These are phyloP conservation scores for Dacryopinax primogenitus DNA, from an alignment of 768 basidiomycete species.

Conservation along the genomic window DNA sequence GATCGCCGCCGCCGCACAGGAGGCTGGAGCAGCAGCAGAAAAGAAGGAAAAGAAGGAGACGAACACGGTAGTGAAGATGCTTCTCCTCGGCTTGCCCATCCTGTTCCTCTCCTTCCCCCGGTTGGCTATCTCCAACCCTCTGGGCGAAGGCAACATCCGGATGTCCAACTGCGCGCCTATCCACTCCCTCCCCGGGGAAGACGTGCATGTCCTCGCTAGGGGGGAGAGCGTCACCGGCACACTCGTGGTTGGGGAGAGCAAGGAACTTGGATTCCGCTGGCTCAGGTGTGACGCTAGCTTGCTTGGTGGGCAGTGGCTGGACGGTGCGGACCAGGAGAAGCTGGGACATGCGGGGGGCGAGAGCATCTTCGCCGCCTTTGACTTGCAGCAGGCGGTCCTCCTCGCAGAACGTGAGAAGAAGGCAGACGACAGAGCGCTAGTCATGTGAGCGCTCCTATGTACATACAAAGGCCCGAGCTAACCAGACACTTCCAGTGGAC, in stretches of 20 bases:
- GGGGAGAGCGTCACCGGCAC: conserved; percentile 48
- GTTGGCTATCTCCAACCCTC: not conserved
- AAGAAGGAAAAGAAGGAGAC: not conserved
- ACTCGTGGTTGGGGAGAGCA: conserved; percentile 63
- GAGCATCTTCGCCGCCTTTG: conserved; percentile 72
- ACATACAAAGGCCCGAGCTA: conserved; percentile 16
- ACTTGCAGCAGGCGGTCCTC: conserved; percentile 73
- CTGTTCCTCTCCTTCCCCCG: not conserved
- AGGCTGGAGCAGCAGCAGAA: not conserved
- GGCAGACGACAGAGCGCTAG: conserved; percentile 42
- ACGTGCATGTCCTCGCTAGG: conserved; percentile 22
- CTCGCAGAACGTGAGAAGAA: conserved; percentile 36
- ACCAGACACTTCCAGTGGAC: conserved; percentile 49
- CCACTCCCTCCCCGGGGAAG: not conserved
- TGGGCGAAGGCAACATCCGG: not conserved
- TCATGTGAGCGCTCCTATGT: conserved; percentile 44
- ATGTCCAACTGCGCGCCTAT: not conserved
- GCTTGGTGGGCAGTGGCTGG: conserved; percentile 68
- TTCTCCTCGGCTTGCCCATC: not conserved
- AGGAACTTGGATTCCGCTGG: conserved; percentile 30
- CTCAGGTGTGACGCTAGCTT: conserved; percentile 45
- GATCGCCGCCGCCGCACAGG: not conserved
- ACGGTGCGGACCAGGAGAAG: conserved; percentile 36
- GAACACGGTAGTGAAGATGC: not conserved
- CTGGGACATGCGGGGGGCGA: conserved; percentile 42